These are phyloP conservation scores for Thermomucor indicae-seudaticae DNA, from an alignment of 371 early-diverging fungal species.

Conservation along the genomic window DNA sequence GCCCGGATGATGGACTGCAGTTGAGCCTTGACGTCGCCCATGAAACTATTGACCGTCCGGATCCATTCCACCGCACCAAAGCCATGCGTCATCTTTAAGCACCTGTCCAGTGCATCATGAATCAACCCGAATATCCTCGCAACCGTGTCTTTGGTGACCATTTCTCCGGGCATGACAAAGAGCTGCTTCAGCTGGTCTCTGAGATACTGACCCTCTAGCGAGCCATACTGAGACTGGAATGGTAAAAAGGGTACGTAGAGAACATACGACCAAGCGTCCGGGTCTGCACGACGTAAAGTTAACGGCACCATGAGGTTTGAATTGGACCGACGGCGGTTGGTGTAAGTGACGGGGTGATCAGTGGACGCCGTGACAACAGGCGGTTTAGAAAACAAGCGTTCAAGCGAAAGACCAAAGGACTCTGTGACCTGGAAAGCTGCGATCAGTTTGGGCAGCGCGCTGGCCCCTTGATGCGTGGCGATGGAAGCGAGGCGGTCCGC, in stretches of 20 bases:
- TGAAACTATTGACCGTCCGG: conserved; percentile 46
- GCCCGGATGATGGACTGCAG: conserved; percentile 25
- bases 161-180: conserved; percentile 18
- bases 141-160: conserved; percentile 17
- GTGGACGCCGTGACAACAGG: conserved; percentile 24
- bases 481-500: conserved; percentile 23
- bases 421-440: conserved; percentile 46
- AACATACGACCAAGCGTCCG: conserved; percentile 47
- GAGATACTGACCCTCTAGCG: conserved; percentile 47
- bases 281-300: conserved; percentile 22
- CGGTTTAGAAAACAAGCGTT: conserved; percentile 46
- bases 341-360: conserved; percentile 6
- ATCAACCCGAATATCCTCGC: conserved; percentile 36
- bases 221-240: conserved; percentile 59
- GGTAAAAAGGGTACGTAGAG: conserved; percentile 59
- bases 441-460: conserved; percentile 29
- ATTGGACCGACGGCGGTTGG: conserved; percentile 10
- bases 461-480: conserved; percentile 26
- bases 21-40: conserved; percentile 37
- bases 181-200: conserved; percentile 16
- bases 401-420: conserved; percentile 51
- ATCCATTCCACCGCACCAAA: conserved; percentile 54
- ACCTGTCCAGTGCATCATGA: conserved; percentile 46
- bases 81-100: conserved; percentile 60
- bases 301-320: conserved; percentile 14